Percentiles rank a stretch among this genome's conserved stretches.
These are phyloP conservation scores for Trichoderma reesei DNA, from an alignment of 495 filamentous ascomycete genomes.

Conservation along the genomic window DNA sequence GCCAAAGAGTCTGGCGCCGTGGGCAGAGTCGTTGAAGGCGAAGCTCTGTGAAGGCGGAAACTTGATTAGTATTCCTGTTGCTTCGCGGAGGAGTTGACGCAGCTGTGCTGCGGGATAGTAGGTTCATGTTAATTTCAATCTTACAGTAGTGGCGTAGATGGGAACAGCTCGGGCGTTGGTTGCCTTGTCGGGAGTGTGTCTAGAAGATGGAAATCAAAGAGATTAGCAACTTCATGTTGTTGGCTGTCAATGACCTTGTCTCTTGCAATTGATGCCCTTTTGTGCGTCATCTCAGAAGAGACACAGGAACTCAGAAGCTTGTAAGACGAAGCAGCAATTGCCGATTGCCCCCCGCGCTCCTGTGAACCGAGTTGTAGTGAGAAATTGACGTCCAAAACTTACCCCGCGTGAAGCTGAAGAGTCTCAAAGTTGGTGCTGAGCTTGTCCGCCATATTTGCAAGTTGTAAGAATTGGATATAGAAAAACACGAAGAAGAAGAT, in stretches of 20 bases:
- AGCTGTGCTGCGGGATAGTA: neutral
- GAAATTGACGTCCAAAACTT: slow-evolving; percentile 21
- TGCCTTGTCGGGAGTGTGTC: slow-evolving; percentile 72
- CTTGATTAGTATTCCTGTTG: neutral
- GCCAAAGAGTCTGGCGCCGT: slow-evolving; percentile 90
- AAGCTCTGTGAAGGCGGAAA: slow-evolving; percentile 50
- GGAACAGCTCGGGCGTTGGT: slow-evolving; percentile 91
- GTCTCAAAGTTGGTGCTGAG: slow-evolving; percentile 68
- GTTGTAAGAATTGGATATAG: slow-evolving; percentile 7
- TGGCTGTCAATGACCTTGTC: neutral
- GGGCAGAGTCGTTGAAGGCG: slow-evolving; percentile 92
- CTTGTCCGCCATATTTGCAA: slow-evolving; percentile 23
- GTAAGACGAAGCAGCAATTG: too few relatives aligned
- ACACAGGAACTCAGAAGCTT: neutral
- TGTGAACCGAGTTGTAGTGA: neutral
- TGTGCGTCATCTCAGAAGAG: neutral
- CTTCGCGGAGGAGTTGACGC: neutral
- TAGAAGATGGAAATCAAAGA: slow-evolving; percentile 20
- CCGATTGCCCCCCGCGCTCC: neutral
- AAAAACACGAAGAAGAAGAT: slow-evolving; percentile 2
- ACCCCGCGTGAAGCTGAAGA: slow-evolving; percentile 95
- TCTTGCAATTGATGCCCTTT: neutral
- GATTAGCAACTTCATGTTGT: neutral
- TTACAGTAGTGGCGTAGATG: slow-evolving; percentile 87
- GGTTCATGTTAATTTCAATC: slow-evolving; percentile 14